Conservation (phyloP, 352 stramenopile species). For the Elongisporangium anandrum region DNA sequence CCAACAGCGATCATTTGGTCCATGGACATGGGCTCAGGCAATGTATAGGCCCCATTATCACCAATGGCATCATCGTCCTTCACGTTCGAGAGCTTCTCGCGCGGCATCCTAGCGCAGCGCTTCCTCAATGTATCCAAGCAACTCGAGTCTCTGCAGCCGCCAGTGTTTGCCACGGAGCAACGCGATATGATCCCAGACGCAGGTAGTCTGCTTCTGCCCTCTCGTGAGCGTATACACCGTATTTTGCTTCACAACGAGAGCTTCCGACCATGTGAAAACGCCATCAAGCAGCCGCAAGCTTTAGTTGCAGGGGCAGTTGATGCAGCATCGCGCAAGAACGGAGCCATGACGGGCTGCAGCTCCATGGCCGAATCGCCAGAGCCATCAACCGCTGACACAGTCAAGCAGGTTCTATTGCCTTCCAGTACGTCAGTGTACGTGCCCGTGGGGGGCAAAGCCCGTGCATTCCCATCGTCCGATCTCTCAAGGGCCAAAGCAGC, state of each 20-base stretch:
- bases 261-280: conserved; percentile 13
- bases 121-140: conserved; percentile 24
- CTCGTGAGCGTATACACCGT: conserved; percentile 2
- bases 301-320: background rate
- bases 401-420: background rate
- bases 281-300: background rate
- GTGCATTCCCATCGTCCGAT: conserved; percentile 19
- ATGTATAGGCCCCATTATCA: background rate
- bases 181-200: background rate
- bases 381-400: background rate
- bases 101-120: conserved; percentile 9
- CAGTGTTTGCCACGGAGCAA: background rate
- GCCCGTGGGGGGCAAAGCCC: conserved; percentile 28
- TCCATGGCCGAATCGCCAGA: background rate
- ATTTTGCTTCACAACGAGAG: conserved; percentile 9
- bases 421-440: conserved; percentile 6
- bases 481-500: conserved; percentile 24
- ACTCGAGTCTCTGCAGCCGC: conserved; percentile 23
- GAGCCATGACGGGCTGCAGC: background rate
- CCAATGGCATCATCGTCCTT: background rate
- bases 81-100: conserved; percentile 1
- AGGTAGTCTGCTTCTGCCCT: background rate
- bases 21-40: background rate
- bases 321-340: background rate
- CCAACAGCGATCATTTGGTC: background rate